These are phyloP conservation scores for Penicillium dipodomyicola DNA, from an alignment of 495 filamentous ascomycete genomes.

Conservation along the genomic window DNA sequence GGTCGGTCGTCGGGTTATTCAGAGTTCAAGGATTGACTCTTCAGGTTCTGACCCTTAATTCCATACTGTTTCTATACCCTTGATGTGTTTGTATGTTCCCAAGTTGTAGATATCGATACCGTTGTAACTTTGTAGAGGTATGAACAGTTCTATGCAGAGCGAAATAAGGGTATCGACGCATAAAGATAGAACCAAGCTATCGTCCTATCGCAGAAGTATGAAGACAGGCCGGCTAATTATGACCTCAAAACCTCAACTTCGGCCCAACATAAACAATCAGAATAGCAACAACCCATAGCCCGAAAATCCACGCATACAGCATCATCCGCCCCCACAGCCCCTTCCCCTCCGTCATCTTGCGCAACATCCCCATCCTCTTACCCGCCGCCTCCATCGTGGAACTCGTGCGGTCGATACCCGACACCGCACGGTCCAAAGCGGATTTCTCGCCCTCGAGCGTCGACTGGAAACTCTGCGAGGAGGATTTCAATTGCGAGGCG, in stretches of 20 bases:
- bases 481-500: slow-evolving; percentile 73
- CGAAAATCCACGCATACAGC: slow-evolving; percentile 80
- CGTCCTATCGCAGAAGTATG: not conserved
- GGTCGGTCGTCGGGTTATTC: slow-evolving; percentile 42
- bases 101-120: not conserved
- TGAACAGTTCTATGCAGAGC: not conserved
- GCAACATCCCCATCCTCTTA: slow-evolving; percentile 68
- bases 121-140: not conserved
- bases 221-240: not conserved
- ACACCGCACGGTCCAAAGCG: slow-evolving; percentile 63
- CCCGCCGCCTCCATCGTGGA: slow-evolving; percentile 71
- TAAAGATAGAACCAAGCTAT: not conserved
- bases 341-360: slow-evolving; percentile 75
- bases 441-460: slow-evolving; percentile 71
- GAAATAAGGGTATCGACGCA: slow-evolving; percentile 2
- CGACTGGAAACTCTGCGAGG: slow-evolving; percentile 64
- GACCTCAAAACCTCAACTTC: slow-evolving; percentile 73
- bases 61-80: slow-evolving; percentile 1
- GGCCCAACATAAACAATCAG: slow-evolving; percentile 77
- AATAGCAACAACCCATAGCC: slow-evolving; percentile 69
- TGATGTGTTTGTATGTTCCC: not conserved
- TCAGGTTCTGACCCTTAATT: slow-evolving; percentile 26
- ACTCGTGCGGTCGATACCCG: slow-evolving; percentile 73
- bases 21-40: slow-evolving; percentile 36
- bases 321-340: slow-evolving; percentile 85